Conservation (phyloP, 208 protist species). For the Trypanosoma theileri region DNA sequence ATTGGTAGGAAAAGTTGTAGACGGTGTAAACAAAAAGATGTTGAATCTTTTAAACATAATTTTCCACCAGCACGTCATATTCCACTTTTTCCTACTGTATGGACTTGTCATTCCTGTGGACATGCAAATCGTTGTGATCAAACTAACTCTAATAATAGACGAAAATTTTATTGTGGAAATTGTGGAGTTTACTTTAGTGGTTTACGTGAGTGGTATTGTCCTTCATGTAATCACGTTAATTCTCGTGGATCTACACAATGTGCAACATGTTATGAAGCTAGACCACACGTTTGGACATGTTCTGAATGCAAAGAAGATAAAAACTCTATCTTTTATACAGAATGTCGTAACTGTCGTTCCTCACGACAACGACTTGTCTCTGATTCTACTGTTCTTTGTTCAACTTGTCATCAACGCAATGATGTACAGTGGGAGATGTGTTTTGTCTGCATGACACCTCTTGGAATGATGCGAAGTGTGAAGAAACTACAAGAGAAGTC, state of each 20-base stretch:
- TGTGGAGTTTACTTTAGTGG: conserved; percentile 61
- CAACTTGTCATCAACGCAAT: conserved; percentile 49
- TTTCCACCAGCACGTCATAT: conserved; percentile 64
- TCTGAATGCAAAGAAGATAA: conserved; percentile 30
- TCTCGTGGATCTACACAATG: conserved; percentile 60
- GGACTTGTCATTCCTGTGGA: conserved; percentile 59
- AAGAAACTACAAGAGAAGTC: background rate
- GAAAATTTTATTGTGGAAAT: conserved; percentile 59
- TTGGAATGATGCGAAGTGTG: conserved; percentile 48
- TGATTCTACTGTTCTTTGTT: conserved; percentile 50
- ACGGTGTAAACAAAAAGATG: conserved; percentile 40
- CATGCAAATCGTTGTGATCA: conserved; percentile 20
- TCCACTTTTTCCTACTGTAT: conserved; percentile 55
- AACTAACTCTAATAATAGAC: conserved; percentile 7
- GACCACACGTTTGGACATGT: conserved; percentile 62
- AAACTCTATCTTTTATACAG: conserved; percentile 50
- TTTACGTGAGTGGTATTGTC: conserved; percentile 69
- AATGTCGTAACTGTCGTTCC: conserved; percentile 43
- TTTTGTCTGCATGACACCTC: conserved; percentile 33
- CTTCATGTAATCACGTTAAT: conserved; percentile 62
- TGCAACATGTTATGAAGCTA: conserved; percentile 52
- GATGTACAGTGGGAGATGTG: conserved; percentile 86
- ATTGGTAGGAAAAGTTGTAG: conserved; percentile 36
- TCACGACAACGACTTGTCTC: conserved; percentile 33
- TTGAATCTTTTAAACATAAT: conserved; percentile 41